These are phyloP conservation scores for Cyclotella cryptica DNA, from an alignment of 108 stramenopile species.

Conservation along the genomic window DNA sequence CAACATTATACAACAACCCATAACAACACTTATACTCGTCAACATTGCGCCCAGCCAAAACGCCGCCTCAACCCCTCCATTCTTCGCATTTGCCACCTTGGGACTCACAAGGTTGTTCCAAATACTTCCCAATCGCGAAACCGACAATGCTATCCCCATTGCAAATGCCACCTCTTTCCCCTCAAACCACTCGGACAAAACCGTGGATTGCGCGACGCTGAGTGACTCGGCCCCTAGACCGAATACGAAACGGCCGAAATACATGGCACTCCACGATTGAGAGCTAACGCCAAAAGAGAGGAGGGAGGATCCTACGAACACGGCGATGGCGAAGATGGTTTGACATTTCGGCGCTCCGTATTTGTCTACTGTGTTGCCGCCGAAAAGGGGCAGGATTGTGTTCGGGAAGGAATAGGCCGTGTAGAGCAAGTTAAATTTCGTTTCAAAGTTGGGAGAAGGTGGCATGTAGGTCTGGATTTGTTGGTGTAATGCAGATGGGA, in stretches of 20 bases:
- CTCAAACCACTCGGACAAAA: conserved; percentile 71
- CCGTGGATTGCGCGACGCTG: conserved; percentile 63
- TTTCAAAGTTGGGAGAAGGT: conserved; percentile 35
- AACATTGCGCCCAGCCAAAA: conserved; percentile 59
- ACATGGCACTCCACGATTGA: conserved; percentile 60
- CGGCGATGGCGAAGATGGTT: conserved; percentile 39
- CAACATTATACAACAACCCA: conserved; percentile 18
- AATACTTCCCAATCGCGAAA: conserved; percentile 63
- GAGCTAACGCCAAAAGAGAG: conserved; percentile 54
- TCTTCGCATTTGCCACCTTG: conserved; percentile 47
- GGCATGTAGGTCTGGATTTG: conserved; percentile 52
- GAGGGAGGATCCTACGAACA: conserved; percentile 54
- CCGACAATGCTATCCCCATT: conserved; percentile 62
- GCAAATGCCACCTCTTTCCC: conserved; percentile 69
- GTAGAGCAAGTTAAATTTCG: conserved; percentile 66
- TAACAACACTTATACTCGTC: conserved; percentile 23
- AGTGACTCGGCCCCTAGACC: conserved; percentile 72
- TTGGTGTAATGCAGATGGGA: conserved; percentile 54
- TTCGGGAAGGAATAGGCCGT: conserved; percentile 74
- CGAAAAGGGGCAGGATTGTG: conserved; percentile 66
- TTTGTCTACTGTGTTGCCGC: conserved; percentile 62
- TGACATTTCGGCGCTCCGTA: conserved; percentile 42
- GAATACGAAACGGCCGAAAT: conserved; percentile 61
- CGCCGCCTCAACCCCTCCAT: conserved; percentile 32
- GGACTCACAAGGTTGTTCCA: conserved; percentile 63